Evolutionary conservation across 2,329 filamentous ascomycete genomes (phyloP), one percentile per base, ranked within the genome.

Genomic region (Uncinocarpus reesii): DNA sequence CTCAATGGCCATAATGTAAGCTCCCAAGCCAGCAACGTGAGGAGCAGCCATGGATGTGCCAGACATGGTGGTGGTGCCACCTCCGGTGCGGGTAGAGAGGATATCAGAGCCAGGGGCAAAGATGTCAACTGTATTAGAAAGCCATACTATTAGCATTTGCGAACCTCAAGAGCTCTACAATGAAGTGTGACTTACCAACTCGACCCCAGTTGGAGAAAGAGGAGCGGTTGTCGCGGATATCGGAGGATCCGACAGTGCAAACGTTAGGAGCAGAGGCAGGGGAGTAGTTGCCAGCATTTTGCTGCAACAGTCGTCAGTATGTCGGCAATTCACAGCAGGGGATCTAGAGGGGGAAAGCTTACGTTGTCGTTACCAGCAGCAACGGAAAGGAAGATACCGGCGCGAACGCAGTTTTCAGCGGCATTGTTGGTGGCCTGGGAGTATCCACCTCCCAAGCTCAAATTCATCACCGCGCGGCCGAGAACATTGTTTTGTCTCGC

Each of bases 61-160:
- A 23, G 62, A 65, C 47, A 65, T 60, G 48, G 55, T 57, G 55
- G 76, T 72, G 54, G 74, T 68, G 51, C 72, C 67, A 35, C 67
- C 69, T 51, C 64, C 63, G 20, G 64, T 67, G 71, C 71, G 78
- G 7, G 74, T 58, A 28, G 67, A 71, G 10, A 74, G 63, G 49
- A 80, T 71, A 53, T 70, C 55, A 54, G 73, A 67, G 36, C 77
- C 77, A 1, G 77, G 76, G 8, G 75, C 77, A 56, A 75, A 79
- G 57, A 80, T 64, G 57, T 79, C 76, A 41, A 78, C 70, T 53
- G 29, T 24, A 35, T 40, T 21, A 6, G 18, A 16, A 16, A 40
- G 4, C 3, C 6, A 3, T 15, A 32, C 31, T 18, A 20, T 48
- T 15, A 45, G 40, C 20, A 38, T 3, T n/a, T 21, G 32, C 7